Evolutionary conservation across 2,329 filamentous ascomycete genomes (phyloP).

Genomic region (Beauveria scarabaeidicola): DNA sequence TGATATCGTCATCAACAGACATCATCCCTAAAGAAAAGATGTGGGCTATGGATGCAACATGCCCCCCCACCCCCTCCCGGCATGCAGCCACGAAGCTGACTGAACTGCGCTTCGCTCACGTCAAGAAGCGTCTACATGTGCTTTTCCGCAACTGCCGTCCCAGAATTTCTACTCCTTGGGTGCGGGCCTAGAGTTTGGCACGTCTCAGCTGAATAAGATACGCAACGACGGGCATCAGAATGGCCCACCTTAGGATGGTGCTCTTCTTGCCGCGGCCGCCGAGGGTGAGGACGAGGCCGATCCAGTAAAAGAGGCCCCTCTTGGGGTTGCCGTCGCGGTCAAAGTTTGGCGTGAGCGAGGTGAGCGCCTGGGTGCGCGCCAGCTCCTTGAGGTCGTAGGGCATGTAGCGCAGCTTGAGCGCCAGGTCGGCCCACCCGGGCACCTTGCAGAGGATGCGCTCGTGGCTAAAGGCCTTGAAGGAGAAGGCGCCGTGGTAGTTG

Average conservation of each 20-base stretch:
- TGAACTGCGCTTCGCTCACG: not conserved
- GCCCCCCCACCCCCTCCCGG: too few species aligned
- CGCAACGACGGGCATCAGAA: slow-evolving; percentile 32
- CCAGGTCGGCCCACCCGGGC: slow-evolving; percentile 56
- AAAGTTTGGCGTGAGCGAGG: slow-evolving; percentile 46
- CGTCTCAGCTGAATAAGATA: slow-evolving; percentile 26
- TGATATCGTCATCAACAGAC: not conserved
- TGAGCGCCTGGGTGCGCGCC: slow-evolving; percentile 34
- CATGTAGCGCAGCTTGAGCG: slow-evolving; percentile 61
- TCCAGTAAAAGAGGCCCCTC: slow-evolving; percentile 46
- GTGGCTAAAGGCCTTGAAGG: slow-evolving; percentile 61
- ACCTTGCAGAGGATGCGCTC: slow-evolving; percentile 50
- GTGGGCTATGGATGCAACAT: not conserved
- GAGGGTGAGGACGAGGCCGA: slow-evolving; percentile 40
- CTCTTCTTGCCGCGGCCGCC: slow-evolving; percentile 41
- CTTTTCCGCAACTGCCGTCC: too few species aligned
- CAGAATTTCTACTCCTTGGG: slow-evolving; percentile 13
- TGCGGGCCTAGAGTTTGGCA: slow-evolving; percentile 23
- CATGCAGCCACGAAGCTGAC: not conserved
- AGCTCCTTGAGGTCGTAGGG: slow-evolving; percentile 45
- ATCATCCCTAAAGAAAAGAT: not conserved
- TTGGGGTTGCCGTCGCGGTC: slow-evolving; percentile 49
- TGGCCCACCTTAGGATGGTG: slow-evolving; percentile 42
- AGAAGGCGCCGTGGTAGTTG: slow-evolving; percentile 68
- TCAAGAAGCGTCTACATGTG: not conserved